Percentiles rank a stretch among this genome's conserved stretches.
phyloP scores from a whole-genome alignment of 345 rosid species.

The Arabis hirsuta region DNA sequence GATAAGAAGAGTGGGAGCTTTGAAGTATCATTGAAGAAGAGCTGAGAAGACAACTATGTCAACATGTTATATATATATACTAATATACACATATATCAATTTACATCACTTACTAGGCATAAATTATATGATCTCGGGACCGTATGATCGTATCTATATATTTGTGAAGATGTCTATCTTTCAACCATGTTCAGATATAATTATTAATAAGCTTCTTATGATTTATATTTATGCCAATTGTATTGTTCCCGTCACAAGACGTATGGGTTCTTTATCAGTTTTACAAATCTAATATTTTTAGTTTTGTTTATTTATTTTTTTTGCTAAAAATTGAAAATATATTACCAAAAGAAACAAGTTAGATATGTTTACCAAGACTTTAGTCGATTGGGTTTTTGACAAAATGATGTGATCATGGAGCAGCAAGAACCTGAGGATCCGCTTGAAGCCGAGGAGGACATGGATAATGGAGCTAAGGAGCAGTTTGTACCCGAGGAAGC shows the following conservation, averaged over 20 bases:
- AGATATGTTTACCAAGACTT: too few relatives aligned
- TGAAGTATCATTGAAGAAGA: conserved; percentile 26
- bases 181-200: not conserved
- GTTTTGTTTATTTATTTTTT: too few relatives aligned
- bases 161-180: conserved; percentile 20
- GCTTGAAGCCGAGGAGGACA: too few relatives aligned
- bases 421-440: too few relatives aligned
- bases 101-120: conserved; percentile 17
- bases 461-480: too few relatives aligned
- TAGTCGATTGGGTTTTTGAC: too few relatives aligned
- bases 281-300: not conserved
- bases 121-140: conserved; percentile 20
- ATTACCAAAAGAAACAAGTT: too few relatives aligned
- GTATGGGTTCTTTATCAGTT: conserved; percentile 10
- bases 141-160: conserved; percentile 18
- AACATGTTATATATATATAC: not conserved
- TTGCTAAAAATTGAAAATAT: too few relatives aligned
- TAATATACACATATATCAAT: not conserved
- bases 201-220: conserved; percentile 16
- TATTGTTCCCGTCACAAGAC: conserved; percentile 16
- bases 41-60: conserved; percentile 20
- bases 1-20: conserved; percentile 34
- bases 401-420: too few relatives aligned
- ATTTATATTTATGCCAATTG: conserved; percentile 10
- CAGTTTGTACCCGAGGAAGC: too few relatives aligned